Conservation (phyloP, 352 stramenopile species). For the Elongisporangium anandrum region DNA sequence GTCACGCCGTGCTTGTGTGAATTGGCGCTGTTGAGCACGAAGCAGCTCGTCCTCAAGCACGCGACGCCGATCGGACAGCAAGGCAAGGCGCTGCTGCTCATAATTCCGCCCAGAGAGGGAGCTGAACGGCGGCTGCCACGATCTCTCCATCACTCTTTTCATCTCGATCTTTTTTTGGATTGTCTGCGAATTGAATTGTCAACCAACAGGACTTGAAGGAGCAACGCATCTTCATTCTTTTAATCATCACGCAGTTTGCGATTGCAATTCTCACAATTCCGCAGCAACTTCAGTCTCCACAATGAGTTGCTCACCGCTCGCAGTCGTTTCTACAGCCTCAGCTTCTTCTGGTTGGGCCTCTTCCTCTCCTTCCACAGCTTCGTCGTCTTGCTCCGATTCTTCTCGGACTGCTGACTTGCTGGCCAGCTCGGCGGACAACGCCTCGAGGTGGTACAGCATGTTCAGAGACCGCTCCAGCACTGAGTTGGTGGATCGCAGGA, state of each 20-base stretch:
- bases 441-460: conserved; percentile 46
- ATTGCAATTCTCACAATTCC: neutral
- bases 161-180: neutral
- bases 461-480: conserved; percentile 57
- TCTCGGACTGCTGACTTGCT: conserved; percentile 14
- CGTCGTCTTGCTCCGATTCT: conserved; percentile 19
- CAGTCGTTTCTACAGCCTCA: conserved; percentile 9
- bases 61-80: conserved; percentile 9
- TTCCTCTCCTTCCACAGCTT: neutral
- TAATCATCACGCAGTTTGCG: neutral
- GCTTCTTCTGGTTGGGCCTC: conserved; percentile 14
- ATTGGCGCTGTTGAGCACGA: conserved; percentile 18
- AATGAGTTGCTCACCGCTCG: neutral
- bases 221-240: neutral
- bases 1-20: conserved; percentile 10
- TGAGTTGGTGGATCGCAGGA: conserved; percentile 44
- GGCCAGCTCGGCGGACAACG: conserved; percentile 3
- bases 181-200: too few relatives aligned
- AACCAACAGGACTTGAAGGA: too few relatives aligned
- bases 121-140: neutral
- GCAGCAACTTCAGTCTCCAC: neutral
- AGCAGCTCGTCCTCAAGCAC: conserved; percentile 20
- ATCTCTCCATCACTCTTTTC: neutral
- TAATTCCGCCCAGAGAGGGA: neutral
- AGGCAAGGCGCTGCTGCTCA: neutral